These are phyloP conservation scores for Penicillium arizonense DNA, from an alignment of 495 filamentous ascomycete genomes.

Conservation along the genomic window DNA sequence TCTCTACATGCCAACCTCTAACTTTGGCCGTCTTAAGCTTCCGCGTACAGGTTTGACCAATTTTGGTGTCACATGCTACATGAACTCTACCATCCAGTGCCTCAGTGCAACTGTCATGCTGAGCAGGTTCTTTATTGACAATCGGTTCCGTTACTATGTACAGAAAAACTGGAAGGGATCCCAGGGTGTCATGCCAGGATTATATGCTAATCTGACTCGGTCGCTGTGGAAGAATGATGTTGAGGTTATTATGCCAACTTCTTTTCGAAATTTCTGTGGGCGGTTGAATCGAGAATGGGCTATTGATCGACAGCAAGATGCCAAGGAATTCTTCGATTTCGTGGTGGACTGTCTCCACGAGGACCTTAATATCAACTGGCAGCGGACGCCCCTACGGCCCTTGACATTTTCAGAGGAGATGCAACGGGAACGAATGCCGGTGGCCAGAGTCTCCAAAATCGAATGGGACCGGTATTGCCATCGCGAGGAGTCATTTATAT, in stretches of 20 bases:
- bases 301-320: slow-evolving; percentile 70
- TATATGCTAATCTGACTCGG: slow-evolving; percentile 71
- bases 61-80: slow-evolving; percentile 82
- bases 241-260: slow-evolving; percentile 56
- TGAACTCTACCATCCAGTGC: slow-evolving; percentile 84
- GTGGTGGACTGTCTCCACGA: slow-evolving; percentile 70
- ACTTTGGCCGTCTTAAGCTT: slow-evolving; percentile 49
- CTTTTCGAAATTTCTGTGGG: slow-evolving; percentile 56
- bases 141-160: slow-evolving; percentile 54
- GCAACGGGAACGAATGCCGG: slow-evolving; percentile 60
- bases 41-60: slow-evolving; percentile 76
- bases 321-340: slow-evolving; percentile 76
- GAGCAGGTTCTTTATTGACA: slow-evolving; percentile 62
- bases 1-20: slow-evolving; percentile 42
- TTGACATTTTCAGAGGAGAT: slow-evolving; percentile 63
- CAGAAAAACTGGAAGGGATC: slow-evolving; percentile 69
- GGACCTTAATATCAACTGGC: slow-evolving; percentile 69
- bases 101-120: slow-evolving; percentile 74
- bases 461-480: slow-evolving; percentile 73
- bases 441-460: slow-evolving; percentile 55
- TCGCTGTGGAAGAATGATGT: slow-evolving; percentile 70
- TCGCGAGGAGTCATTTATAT: slow-evolving; percentile 63
- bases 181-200: slow-evolving; percentile 74
- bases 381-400: slow-evolving; percentile 53
- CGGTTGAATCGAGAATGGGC: slow-evolving; percentile 58